Conservation (phyloP, 768 basidiomycete genomes). For the Cyathus striatus region DNA sequence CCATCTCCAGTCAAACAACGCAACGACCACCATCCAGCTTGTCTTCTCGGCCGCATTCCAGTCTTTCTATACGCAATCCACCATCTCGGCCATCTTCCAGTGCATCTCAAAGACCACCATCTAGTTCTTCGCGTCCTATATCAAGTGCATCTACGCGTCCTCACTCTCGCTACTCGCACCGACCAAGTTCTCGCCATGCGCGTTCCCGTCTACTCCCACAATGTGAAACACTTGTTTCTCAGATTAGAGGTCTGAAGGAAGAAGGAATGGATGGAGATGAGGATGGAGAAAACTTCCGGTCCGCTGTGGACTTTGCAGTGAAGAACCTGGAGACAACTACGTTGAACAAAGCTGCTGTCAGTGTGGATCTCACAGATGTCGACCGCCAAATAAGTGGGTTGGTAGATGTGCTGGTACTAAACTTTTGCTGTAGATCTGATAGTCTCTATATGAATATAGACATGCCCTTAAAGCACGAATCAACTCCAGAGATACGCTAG, state of each 20-base stretch:
- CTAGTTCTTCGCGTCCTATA: slow-evolving; percentile 33
- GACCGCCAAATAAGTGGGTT: slow-evolving; percentile 60
- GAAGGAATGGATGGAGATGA: slow-evolving; percentile 32
- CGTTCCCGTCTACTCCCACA: slow-evolving; percentile 51
- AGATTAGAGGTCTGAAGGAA: slow-evolving; percentile 47
- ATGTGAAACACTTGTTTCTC: slow-evolving; percentile 48
- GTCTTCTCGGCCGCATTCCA: slow-evolving; percentile 13
- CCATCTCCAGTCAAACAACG: slow-evolving; percentile 12
- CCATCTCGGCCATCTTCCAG: slow-evolving; percentile 40
- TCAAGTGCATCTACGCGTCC: slow-evolving; percentile 27
- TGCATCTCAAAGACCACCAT: slow-evolving; percentile 36
- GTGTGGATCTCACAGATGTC: slow-evolving; percentile 49
- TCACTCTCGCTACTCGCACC: slow-evolving; percentile 34
- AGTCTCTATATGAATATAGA: slow-evolving; percentile 26
- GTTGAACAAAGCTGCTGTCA: slow-evolving; percentile 47
- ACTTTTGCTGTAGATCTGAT: neutral
- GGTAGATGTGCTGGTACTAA: no score
- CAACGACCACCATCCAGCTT: slow-evolving; percentile 3
- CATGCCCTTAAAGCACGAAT: slow-evolving; percentile 66
- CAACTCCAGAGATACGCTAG: slow-evolving; percentile 56
- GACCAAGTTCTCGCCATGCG: slow-evolving; percentile 47
- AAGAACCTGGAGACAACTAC: slow-evolving; percentile 55
- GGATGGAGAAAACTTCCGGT: slow-evolving; percentile 33
- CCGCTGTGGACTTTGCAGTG: slow-evolving; percentile 49
- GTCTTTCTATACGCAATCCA: slow-evolving; percentile 19